Conservation (phyloP, 441 rosid genomes). For the Arabidopsis hybrid region DNA sequence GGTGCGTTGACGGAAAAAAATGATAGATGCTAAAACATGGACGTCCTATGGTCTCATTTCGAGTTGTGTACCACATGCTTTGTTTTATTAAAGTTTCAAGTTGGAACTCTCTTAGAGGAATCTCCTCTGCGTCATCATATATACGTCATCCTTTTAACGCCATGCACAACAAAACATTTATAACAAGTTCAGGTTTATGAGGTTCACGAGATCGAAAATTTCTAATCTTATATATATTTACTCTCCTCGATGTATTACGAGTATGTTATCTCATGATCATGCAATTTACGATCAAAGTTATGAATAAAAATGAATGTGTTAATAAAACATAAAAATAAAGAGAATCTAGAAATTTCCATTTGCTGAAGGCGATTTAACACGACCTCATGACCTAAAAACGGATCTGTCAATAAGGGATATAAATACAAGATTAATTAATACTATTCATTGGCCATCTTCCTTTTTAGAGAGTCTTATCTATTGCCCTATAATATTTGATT, state of each 20-base stretch:
- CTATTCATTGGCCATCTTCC: conserved; percentile 24
- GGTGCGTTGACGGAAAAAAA: conserved; percentile 13
- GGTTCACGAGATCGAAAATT: too few species aligned
- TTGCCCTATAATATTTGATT: too few species aligned
- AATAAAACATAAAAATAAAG: not conserved
- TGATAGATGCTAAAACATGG: conserved; percentile 24
- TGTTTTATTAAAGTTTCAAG: conserved; percentile 17
- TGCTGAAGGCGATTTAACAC: conserved; percentile 14
- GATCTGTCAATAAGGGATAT: conserved; percentile 24
- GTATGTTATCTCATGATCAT: too few species aligned
- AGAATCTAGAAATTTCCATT: not conserved
- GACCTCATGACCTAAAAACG: conserved; percentile 21
- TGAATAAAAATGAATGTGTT: too few species aligned
- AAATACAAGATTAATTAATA: not conserved
- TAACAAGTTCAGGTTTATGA: not conserved
- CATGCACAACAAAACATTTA: not conserved
- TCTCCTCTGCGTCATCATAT: conserved; percentile 39
- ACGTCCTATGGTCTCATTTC: conserved; percentile 17
- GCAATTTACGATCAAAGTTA: not conserved
- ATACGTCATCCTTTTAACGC: conserved; percentile 29
- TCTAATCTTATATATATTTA: too few species aligned
- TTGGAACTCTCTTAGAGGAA: conserved; percentile 31
- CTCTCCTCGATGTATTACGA: too few species aligned
- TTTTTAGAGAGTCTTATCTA: not conserved
- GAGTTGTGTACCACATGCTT: conserved; percentile 37